Evolutionary conservation across 2,329 filamentous ascomycete genomes (phyloP), one percentile per base, ranked within the genome.

Genomic region (Cytospora piceicola): DNA sequence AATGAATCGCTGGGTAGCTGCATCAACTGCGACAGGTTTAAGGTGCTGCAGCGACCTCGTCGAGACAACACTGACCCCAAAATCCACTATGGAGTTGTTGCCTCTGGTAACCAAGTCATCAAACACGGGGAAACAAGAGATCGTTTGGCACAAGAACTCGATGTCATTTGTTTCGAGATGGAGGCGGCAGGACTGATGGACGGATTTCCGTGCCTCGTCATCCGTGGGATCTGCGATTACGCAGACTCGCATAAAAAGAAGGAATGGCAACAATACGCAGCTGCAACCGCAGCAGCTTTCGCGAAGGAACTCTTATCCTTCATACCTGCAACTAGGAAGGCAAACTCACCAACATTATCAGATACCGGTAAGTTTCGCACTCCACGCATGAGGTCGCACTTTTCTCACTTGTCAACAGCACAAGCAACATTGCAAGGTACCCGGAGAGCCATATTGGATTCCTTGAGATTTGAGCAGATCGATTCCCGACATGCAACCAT

Each of bases 381-480:
- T 5, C 5, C 5, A 5, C 15, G 12, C 4, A 17, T 5, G n/a
- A 46, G 4, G 42, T 5, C 42, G 15, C n/a, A 12, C 12, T 15
- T 46, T 46, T 5, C 42, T 12, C 20, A 46, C 27, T 12, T 46
- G 2, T 22, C 24, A 3, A n/a, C 42, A 29, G 39, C 49, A 30
- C 39, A n/a, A 24, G 29, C 22, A 42, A 5, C 8, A 58, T 58
- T 39, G 57, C 36, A n/a, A 59, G 24, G 46, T 22, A 34, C 3
- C 17, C 57, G 57, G 27, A 9, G 46, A 27, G 39, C 27, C 46
- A 24, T 75, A 4, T 64, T 77, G 15, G 65, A 73, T 1, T 75
- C 73, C 0, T 61, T 81, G 6, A 66, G 24, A 7, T 82, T 82
- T 67, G 71, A 77, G 1, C 73, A 78, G 61, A 77, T 81, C n/a